A percentile compares a stretch with the other conserved stretches of the same genome.
These are phyloP conservation scores for Medakamo hakoo DNA, from an alignment of 139 green algal species.

Conservation along the genomic window DNA sequence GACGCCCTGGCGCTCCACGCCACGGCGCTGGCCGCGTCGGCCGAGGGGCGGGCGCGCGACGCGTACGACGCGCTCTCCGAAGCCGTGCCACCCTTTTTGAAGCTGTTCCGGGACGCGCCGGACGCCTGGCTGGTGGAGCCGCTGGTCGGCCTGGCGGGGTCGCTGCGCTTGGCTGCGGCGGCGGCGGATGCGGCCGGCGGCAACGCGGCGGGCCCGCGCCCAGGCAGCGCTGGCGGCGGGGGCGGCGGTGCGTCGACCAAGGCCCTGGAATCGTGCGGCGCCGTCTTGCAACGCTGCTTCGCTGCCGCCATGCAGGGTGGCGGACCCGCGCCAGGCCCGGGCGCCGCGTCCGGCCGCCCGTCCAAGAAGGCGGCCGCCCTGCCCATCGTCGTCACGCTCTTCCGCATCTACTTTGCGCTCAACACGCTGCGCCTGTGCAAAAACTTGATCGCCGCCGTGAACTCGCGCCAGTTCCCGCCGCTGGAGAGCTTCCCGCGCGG, in stretches of 20 bases:
- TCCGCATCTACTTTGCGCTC: conserved; percentile 63
- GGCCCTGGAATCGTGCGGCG: conserved; percentile 33
- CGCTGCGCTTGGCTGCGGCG: conserved; percentile 16
- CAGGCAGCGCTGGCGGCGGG: too few relatives aligned
- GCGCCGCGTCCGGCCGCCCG: conserved; percentile 19
- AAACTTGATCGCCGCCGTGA: conserved; percentile 43
- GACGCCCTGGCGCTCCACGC: neutral
- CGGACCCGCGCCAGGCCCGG: neutral
- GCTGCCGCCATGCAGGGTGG: conserved; percentile 18
- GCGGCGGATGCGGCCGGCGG: conserved; percentile 23
- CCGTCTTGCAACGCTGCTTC: conserved; percentile 48
- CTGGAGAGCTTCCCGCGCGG: conserved; percentile 38
- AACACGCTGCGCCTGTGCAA: conserved; percentile 60
- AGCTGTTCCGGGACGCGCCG: conserved; percentile 24
- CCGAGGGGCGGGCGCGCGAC: neutral
- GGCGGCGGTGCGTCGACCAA: too few relatives aligned
- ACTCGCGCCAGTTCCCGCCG: conserved; percentile 24
- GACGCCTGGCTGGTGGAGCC: conserved; percentile 23
- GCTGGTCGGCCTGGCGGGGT: conserved; percentile 30
- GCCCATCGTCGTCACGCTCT: conserved; percentile 44
- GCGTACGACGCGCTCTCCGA: neutral
- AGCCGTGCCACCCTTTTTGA: neutral
- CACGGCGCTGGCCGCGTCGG: neutral
- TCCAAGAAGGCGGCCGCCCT: conserved; percentile 48
- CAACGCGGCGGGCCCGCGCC: conserved; percentile 14